phyloP scores from a whole-genome alignment of 1,284 basidiomycete genomes.

The Xanthoconium separans region DNA sequence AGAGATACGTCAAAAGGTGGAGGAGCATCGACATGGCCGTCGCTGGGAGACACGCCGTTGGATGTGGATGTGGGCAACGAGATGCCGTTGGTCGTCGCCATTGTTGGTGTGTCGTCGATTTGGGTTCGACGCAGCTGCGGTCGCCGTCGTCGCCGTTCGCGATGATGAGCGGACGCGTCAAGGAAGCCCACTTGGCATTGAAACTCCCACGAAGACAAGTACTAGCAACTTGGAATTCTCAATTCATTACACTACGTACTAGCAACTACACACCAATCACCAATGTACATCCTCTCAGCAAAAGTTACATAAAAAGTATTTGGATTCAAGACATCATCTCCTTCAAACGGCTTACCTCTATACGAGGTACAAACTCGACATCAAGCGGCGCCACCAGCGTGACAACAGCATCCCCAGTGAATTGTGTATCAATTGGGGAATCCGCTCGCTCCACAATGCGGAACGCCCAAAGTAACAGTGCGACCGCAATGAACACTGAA shows the following conservation, averaged over 20 bases:
- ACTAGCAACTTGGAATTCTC: not conserved
- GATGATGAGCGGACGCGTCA: slow-evolving; percentile 29
- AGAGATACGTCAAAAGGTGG: slow-evolving; percentile 57
- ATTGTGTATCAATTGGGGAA: slow-evolving; percentile 12
- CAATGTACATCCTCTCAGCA: too few species aligned
- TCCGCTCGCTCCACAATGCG: slow-evolving; percentile 13
- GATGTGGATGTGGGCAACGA: slow-evolving; percentile 28
- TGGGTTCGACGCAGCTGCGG: slow-evolving; percentile 3
- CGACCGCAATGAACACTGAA: slow-evolving; percentile 22
- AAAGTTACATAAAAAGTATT: too few species aligned
- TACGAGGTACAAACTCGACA: slow-evolving; percentile 16
- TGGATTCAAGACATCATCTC: not conserved
- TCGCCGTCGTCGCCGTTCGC: slow-evolving; percentile 23
- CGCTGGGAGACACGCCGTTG: slow-evolving; percentile 23
- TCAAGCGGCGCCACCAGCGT: slow-evolving; percentile 13
- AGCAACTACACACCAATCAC: too few species aligned
- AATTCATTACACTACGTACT: too few species aligned
- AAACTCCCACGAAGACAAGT: slow-evolving; percentile 24
- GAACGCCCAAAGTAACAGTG: slow-evolving; percentile 27
- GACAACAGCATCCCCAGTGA: slow-evolving; percentile 7
- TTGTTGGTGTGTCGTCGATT: slow-evolving; percentile 1
- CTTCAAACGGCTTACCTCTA: slow-evolving; percentile 9
- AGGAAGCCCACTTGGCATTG: not conserved
- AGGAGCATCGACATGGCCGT: slow-evolving; percentile 29
- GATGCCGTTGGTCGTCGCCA: slow-evolving; percentile 28